Percentiles rank a stretch among this genome's conserved stretches.
Conservation (phyloP, 495 filamentous ascomycete species). For the Hyaloscypha hepaticicola region DNA sequence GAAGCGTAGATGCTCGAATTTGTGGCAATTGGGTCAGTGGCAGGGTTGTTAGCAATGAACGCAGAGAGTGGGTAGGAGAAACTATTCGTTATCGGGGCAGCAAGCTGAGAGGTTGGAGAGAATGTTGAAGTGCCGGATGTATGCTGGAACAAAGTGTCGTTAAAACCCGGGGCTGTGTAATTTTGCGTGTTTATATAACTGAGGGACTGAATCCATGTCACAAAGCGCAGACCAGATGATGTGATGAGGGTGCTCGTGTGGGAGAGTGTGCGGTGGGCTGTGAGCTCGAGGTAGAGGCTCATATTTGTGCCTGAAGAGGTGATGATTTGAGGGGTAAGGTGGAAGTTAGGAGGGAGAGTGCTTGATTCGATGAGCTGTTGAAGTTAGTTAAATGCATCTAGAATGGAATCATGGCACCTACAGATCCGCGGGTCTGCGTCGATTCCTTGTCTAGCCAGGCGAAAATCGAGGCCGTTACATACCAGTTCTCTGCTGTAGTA, state of each 20-base stretch:
- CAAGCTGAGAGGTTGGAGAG: background rate
- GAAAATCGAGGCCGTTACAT: conserved; percentile 78
- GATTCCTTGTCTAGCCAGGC: conserved; percentile 56
- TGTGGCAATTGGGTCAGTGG: background rate
- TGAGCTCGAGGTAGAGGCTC: conserved; percentile 5
- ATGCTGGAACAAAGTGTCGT: conserved; percentile 9
- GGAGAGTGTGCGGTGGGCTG: background rate
- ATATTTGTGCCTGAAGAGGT: conserved; percentile 4
- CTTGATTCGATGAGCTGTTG: conserved; percentile 1
- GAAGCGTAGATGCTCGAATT: conserved; percentile 6
- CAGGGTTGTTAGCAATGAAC: background rate
- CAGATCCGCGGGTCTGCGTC: conserved; percentile 6
- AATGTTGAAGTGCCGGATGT: conserved; percentile 10
- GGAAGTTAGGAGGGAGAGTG: background rate
- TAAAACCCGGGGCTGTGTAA: conserved; percentile 6
- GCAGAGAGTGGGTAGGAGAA: conserved; percentile 16
- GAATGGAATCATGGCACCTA: background rate
- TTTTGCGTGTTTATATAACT: conserved; percentile 14
- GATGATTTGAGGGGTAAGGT: conserved; percentile 1
- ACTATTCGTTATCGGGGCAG: conserved; percentile 5
- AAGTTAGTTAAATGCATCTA: background rate
- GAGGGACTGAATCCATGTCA: conserved; percentile 14
- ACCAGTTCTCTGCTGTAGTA: conserved; percentile 67
- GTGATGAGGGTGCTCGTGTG: conserved; percentile 18
- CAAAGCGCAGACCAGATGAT: background rate